Evolutionary conservation across 371 early-diverging fungal genomes (phyloP), one percentile per base, ranked within the genome.

Genomic region (Saksenaea vasiformis): DNA sequence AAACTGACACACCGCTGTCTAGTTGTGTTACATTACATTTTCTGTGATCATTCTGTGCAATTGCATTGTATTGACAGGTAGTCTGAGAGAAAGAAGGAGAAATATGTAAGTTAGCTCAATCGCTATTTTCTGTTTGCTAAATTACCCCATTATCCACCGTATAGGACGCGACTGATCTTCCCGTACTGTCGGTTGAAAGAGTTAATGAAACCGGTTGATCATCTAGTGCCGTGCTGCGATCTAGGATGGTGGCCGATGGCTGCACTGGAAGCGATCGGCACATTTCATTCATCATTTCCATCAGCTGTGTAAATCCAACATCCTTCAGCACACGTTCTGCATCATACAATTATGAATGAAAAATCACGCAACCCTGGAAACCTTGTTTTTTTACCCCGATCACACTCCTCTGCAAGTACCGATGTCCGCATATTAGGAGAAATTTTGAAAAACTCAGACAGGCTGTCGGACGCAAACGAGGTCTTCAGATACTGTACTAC

Each of bases 401-500:
- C 51, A 22, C 51, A 17, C 22, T 47, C 51, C 22, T 47, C 51
- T 22, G 51, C 51, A 47, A 47, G 51, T 0, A 22, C 51, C 51
- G n/a, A n/a, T 22, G 51, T 22, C 51, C 26, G 51, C n/a, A 47
- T 10, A 17, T 10, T 47, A 22, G 51, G 51, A 22, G 27, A 19
- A 22, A 47, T 7, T 10, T 47, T n/a, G 22, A 47, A 59, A 38
- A 53, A 64, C 14, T 35, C 36, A 13, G 65, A 31, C 13, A 64
- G 36, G 11, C 65, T 58, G 28, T 64, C 65, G 3, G 43, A 57
- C 19, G 37, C 53, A n/a, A 64, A 64, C 1, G 54, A 54, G 9
- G 58, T 64, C 39, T 56, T 36, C 58, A 64, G 38, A 22, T 58
- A 64, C 15, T 64, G 51, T n/a, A 58, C 57, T n/a, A 64, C 28